Evolutionary conservation across 768 basidiomycete genomes (phyloP).

Genomic region (Boletus bicolor): DNA sequence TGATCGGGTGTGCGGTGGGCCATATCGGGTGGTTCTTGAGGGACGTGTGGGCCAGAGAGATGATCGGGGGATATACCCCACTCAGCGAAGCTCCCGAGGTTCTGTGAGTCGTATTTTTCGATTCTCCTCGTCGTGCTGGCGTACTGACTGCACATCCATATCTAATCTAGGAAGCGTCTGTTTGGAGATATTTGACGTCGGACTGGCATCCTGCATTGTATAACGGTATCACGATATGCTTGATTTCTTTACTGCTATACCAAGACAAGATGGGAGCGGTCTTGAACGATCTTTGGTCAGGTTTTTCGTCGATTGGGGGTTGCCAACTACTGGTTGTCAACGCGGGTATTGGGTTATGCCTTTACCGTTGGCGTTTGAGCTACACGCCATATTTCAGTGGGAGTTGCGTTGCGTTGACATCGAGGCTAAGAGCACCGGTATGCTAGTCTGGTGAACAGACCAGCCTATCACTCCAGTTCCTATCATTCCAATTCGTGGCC

Average conservation of each 20-base stretch:
- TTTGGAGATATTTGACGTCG: constrained; percentile 51
- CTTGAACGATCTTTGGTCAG: not conserved
- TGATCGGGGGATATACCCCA: constrained; percentile 69
- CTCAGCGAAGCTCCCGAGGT: constrained; percentile 69
- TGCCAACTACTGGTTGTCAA: too few relatives aligned
- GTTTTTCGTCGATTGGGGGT: not conserved
- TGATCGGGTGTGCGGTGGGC: constrained; percentile 84
- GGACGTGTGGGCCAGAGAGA: constrained; percentile 87
- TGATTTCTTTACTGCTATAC: not conserved
- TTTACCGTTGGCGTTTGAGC: not conserved
- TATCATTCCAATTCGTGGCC: too few relatives aligned
- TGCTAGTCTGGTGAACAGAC: too few relatives aligned
- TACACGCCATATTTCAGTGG: not conserved
- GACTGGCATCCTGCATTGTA: constrained; percentile 3
- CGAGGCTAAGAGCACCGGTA: too few relatives aligned
- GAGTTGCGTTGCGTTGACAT: not conserved
- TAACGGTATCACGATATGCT: constrained; percentile 2
- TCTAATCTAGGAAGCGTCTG: constrained; percentile 50
- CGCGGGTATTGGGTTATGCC: too few relatives aligned
- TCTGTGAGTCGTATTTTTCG: constrained; percentile 49
- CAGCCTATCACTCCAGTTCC: too few relatives aligned
- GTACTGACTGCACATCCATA: constrained; percentile 1
- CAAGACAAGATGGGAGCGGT: not conserved
- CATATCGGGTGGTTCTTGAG: constrained; percentile 83
- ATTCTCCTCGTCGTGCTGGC: not conserved